Base-by-base conservation (phyloP, 441 rosid genomes). In the Bocquillonia castaneifolia region DNA sequence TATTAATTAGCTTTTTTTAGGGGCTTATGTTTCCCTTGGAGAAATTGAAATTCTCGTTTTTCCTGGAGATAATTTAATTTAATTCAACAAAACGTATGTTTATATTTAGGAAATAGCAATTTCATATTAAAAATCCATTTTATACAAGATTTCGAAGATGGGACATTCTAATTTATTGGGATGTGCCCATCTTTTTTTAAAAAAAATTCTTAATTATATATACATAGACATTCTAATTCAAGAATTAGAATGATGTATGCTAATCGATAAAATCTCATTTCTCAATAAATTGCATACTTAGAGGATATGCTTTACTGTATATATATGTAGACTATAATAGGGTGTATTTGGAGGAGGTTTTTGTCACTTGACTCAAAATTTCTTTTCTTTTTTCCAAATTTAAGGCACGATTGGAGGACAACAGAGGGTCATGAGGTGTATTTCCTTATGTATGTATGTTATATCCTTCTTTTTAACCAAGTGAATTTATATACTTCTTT, bases 381-480 rank as follows among this genome's bases (percentile, higher is more conserved):
- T 17, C 22, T 17, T 10, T 50, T 7, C 7, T 48, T 18, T 22
- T 63, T 63, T 65, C 54, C 26, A 62, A 62, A 68, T 36, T 63
- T 18, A 76, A 74, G 75, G 72, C 77, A 70, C 61, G 75, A 74
- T 69, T 74, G 64, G 58, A 71, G 70, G 80, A 68, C 64, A 75
- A 69, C 75, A 62, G 75, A 67, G 45, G 64, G 67, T 68, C 77
- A 72, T 69, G 77, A 74, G 71, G 60, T 69, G 67, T 71, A 67
- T 39, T 40, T 60, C 31, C 3, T 18, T 47, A 18, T 29, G 44
- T 20, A 54, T 66, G n/a, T 28, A 59, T 36, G n/a, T n/a, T n/a
- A n/a, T n/a, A 22, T 59, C 5, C 0, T 10, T 58, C 6, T 34
- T 18, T 59, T 14, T 22, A 20, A 56, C 29, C 5, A 12, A 17